These are phyloP conservation scores for Volvox reticuliferus DNA, from an alignment of 139 green algal species.

Conservation along the genomic window DNA sequence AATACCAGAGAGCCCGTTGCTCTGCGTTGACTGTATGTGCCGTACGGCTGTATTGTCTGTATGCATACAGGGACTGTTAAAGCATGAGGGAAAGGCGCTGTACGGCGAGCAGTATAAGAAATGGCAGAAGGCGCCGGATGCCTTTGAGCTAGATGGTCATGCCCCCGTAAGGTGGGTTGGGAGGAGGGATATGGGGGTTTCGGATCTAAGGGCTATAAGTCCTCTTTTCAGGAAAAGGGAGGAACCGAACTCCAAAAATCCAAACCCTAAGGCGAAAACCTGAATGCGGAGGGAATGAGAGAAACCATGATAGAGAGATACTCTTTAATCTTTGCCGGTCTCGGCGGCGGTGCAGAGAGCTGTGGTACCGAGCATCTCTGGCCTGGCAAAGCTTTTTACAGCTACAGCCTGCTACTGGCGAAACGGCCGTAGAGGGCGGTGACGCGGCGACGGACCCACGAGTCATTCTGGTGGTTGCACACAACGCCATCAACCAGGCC, in stretches of 20 bases:
- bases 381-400: slow-evolving; percentile 88
- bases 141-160: slow-evolving; percentile 92
- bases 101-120: slow-evolving; percentile 77
- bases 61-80: slow-evolving; percentile 85
- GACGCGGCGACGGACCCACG: not conserved
- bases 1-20: no score
- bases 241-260: no score
- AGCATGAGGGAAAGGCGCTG: slow-evolving; percentile 82
- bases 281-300: no score
- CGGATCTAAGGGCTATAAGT: no score
- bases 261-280: no score
- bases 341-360: slow-evolving; percentile 62
- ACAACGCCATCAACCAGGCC: slow-evolving; percentile 97
- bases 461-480: slow-evolving; percentile 90
- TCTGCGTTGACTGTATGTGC: no score
- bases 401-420: not conserved
- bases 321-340: no score
- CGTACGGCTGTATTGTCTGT: no score
- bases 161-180: slow-evolving; percentile 72
- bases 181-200: no score
- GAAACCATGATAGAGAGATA: no score
- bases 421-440: not conserved
- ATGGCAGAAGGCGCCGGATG: slow-evolving; percentile 85
- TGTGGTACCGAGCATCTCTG: slow-evolving; percentile 89
- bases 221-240: no score